Base-by-base conservation (phyloP, 495 filamentous ascomycete species). In the Penicillium crystallinum region DNA sequence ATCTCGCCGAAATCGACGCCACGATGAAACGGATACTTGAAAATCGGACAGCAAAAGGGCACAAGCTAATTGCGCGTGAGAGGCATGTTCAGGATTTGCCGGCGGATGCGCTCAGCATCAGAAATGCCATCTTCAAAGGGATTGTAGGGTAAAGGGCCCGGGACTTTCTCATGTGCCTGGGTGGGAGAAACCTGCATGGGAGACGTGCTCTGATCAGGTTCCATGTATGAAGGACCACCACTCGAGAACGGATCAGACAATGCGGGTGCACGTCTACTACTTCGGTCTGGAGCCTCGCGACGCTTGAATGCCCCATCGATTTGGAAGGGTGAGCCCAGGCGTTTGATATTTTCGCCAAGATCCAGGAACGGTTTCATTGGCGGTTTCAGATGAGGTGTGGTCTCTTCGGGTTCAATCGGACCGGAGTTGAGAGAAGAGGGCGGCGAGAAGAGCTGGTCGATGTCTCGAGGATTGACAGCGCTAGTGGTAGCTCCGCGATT, bases 281-380 rank as follows among this genome's bases (percentile, higher is more conserved):
- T 59, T 38, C 69, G 52, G 10, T 57, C 46, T 14, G 68, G 56
- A 5, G 64, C 55, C 12, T 62, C 61, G 15, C 61, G 56, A 43
- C 66, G 67, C 48, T 63, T 69, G 37, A 53, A 45, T 6, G 18
- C 55, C 17, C 56, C 52, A 40, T 77, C 71, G 9, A 69, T 49
- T 29, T 69, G 70, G 63, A 81, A 81, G 12, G 78, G 78, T 11
- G 78, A 81, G 41, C 77, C 77, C 37, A 81, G 64, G 37, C 76
- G 73, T 45, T 72, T 76, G 34, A 74, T 71, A 27, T 64, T 64
- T 42, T 77, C 72, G 7, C 67, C 54, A 6, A 76, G 51, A 30
- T 67, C 71, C 25, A 66, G 52, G 31, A 70, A 52, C 5, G 58
- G 56, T 22, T 68, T 62, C 49, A 56, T 43, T 9, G 62, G 49